Percentiles rank a stretch among this genome's conserved stretches.
These are phyloP conservation scores for Neocucurbitaria cava DNA, from an alignment of 2,329 filamentous ascomycete genomes.

Conservation along the genomic window DNA sequence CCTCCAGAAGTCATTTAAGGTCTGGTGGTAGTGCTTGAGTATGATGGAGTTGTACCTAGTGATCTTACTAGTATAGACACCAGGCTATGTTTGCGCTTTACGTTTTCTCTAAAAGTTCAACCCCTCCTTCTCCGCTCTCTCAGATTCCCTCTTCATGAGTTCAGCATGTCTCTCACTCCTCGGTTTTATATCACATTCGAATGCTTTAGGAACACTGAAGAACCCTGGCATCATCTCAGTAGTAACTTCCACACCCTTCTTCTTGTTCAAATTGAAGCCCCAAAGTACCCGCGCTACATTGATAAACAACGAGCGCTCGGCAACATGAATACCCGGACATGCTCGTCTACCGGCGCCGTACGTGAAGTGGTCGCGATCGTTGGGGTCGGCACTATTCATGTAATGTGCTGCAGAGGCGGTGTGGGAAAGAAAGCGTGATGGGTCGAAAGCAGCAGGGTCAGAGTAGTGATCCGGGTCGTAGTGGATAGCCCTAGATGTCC, in stretches of 20 bases:
- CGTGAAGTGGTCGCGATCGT: conserved; percentile 45
- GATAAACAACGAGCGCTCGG: conserved; percentile 47
- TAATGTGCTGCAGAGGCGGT: conserved; percentile 39
- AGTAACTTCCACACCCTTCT: conserved; percentile 32
- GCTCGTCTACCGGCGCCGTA: conserved; percentile 46
- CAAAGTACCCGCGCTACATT: conserved; percentile 45
- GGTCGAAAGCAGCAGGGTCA: conserved; percentile 41
- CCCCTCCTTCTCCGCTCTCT: conserved; percentile 29
- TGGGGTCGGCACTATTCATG: conserved; percentile 38
- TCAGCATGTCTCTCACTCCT: conserved; percentile 30
- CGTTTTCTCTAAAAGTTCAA: conserved; percentile 15
- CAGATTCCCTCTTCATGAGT: conserved; percentile 31
- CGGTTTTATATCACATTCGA: conserved; percentile 39
- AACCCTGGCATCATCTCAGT: conserved; percentile 40
- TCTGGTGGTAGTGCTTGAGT: too few relatives aligned
- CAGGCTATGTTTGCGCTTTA: neutral
- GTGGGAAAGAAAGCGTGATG: conserved; percentile 33
- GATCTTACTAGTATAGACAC: neutral
- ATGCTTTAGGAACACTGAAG: conserved; percentile 40
- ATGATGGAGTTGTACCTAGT: neutral
- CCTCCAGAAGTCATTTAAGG: too few relatives aligned
- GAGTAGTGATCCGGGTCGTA: conserved; percentile 34
- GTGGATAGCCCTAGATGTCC: conserved; percentile 39
- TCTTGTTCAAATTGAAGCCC: conserved; percentile 43
- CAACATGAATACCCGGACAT: conserved; percentile 47